Base-by-base conservation (phyloP, 2,329 filamentous ascomycete species). In the Aspergillus ochraceoroseus region DNA sequence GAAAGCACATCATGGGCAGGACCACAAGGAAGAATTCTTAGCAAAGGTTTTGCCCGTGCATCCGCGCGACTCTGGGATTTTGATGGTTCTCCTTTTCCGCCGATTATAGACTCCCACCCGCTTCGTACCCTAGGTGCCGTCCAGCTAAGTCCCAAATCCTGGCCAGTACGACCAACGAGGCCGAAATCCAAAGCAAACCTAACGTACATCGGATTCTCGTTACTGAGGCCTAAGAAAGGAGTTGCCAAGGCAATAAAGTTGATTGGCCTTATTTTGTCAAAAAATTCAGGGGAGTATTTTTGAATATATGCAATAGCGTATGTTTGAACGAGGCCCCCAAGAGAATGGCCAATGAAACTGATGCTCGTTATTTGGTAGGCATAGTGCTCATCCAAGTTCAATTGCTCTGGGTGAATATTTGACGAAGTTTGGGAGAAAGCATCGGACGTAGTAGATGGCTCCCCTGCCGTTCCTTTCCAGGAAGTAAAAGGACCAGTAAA, bases 111-210 rank as follows among this genome's bases (percentile, higher is more conserved):
- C 22, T 84, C 85, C 88, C 88, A 95, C 32, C 89, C 87, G 62
- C 82, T 92, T 56, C 84, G 78, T 12, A 86, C 83, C 56, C 94
- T 75, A 0, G 90, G 90, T 9, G 90, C 83, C 55, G 87, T 80
- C 92, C 92, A 98, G 1, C 89, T 95, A 46, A 98, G 70, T 14
- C 92, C 92, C 6, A 98, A 74, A 67, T 98, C 92, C 63, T 96
- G 87, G 5, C 92, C 92, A 2, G 92, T 95, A 38, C 90, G 79
- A n/a, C 92, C 92, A 9, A 98, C 90, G 1, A 98, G 75, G 0
- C 92, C 92, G 67, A 96, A 94, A 61, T 98, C 92, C 3, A 98
- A 72, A 0, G 92, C 92, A 63, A 98, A 96, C 57, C 89, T 94
- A 64, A 98, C 86, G 61, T 98, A 98, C 41, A 96, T 74, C 0